Evolutionary conservation across 371 early-diverging fungal species (phyloP), one percentile per base, ranked within the genome.

Genomic region (Gilbertella persicaria): DNA sequence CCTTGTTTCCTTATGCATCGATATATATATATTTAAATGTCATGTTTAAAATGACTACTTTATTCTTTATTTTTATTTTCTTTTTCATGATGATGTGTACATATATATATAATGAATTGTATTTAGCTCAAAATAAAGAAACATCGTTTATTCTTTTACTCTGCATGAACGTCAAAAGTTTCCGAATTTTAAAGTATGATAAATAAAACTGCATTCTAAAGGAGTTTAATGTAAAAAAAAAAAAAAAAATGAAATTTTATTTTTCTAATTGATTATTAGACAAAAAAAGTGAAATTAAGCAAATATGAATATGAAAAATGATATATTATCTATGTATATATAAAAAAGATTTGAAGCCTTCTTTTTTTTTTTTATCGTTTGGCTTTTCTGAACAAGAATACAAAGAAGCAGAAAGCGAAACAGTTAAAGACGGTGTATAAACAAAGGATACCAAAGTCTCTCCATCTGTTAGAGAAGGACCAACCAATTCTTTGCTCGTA

Each of bases 381-480:
- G n/a, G 76, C 64, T 30, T 69, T 69, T 50, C 72, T 67, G 53
- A 72, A 69, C 47, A 76, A 58, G 55, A 58, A 76, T 43, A 82
- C 78, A 52, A 76, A 80, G 55, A 71, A 58, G 41, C 71, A 49
- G 37, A 78, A 72, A 26, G 83, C 79, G 42, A 64, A 26, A 5
- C 82, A 48, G 55, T 88, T 88, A 66, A 83, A 83, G 42, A 69
- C 56, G 19, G 65, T 60, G 67, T 81, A 89, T 0, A 76, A 82
- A 17, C 83, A 66, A 13, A 92, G 52, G 43, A 91, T 82, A 26
- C 84, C 84, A 53, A 85, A 77, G 65, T 91, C 87, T 54, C 89
- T 75, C 87, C 88, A 91, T 37, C 88, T 78, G 59, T 90, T 76
- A 5, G 19, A 64, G 50, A 80, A 88, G 39, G 56, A 57, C 90